Evolutionary conservation across 371 early-diverging fungal genomes (phyloP).

Genomic region (Rhizopus stolonifer): DNA sequence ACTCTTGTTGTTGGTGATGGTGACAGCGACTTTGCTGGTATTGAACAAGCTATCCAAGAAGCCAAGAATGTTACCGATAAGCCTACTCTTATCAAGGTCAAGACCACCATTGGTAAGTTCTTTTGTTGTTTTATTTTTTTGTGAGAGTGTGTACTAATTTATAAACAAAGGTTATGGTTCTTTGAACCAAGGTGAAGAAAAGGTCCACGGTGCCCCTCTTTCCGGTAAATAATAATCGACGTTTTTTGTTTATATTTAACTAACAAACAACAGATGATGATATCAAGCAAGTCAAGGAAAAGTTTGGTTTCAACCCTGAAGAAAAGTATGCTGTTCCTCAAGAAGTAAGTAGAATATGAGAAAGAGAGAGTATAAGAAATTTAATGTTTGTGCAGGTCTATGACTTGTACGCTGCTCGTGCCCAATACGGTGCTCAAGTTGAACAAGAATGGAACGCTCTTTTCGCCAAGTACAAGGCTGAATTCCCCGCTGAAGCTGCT

Average conservation of each 20-base stretch:
- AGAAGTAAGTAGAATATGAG: conserved; percentile 38
- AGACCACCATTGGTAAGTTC: conserved; percentile 72
- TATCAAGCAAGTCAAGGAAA: conserved; percentile 82
- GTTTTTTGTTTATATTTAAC: no score
- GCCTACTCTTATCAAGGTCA: conserved; percentile 87
- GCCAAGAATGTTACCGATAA: conserved; percentile 86
- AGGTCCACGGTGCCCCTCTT: conserved; percentile 91
- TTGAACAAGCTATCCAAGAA: conserved; percentile 73
- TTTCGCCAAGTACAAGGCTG: conserved; percentile 61
- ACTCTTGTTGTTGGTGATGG: conserved; percentile 81
- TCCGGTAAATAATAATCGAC: conserved; percentile 44
- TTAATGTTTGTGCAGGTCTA: conserved; percentile 43
- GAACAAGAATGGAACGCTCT: conserved; percentile 78
- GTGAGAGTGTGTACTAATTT: no score
- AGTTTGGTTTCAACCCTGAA: conserved; percentile 82
- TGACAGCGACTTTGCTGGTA: conserved; percentile 73
- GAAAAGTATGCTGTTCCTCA: conserved; percentile 74
- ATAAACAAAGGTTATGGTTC: conserved; percentile 82
- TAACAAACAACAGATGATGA: conserved; percentile 76
- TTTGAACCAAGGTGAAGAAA: conserved; percentile 82
- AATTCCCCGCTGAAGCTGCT: conserved; percentile 66
- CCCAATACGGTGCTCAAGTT: conserved; percentile 57
- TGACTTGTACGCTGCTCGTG: conserved; percentile 63
- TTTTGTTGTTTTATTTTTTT: no score
- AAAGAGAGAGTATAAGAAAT: neutral